Evolutionary conservation across 1,284 basidiomycete species (phyloP), one percentile per base, ranked within the genome.

Genomic region (Mycena citricolor): DNA sequence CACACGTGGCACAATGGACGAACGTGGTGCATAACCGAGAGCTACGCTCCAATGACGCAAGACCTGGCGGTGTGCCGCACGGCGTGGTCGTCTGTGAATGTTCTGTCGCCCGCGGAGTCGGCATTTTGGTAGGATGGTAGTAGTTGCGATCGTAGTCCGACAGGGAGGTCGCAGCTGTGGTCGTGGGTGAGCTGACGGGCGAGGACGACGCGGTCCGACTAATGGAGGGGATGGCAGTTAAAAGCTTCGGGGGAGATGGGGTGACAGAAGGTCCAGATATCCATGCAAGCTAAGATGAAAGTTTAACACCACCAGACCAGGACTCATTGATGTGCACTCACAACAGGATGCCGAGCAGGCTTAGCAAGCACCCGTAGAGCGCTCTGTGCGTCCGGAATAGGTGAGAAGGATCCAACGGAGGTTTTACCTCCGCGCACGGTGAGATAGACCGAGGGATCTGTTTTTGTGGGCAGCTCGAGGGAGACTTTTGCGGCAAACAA

Each of bases 1-100:
- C 66, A 58, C 84, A 87, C 3, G 79, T 73, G 7, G 75, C 70
- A 54, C 84, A 87, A 21, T 53, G 49, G 16, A 62, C 54, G 10
- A 62, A 57, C 23, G 56, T 62, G 20, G 59, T 60, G 42, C 77
- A 74, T 38, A 84, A 62, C 51, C 67, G 78, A 7, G 83, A 84
- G 24, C 67, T 63, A 36, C 64, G 64, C 63, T 86, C 83, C 10
- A 83, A 60, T 11, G 68, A 68, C 17, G 72, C 73, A 8, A 85
- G 67, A 19, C 76, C 65, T 8, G 79, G 73, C 51, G 77, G 66
- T 25, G 76, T 62, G 32, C n/a, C n/a, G n/a, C n/a, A n/a, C n/a
- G n/a, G n/a, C n/a, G n/a, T n/a, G n/a, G n/a, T n/a, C n/a, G n/a
- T 67, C 62, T 42, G 52, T 59, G 24, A 50, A 56, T 17, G 55